Evolutionary conservation across 176 grass and related monocot species (phyloP), one percentile per base, ranked within the genome.

Genomic region (Cenchrus purpureus): DNA sequence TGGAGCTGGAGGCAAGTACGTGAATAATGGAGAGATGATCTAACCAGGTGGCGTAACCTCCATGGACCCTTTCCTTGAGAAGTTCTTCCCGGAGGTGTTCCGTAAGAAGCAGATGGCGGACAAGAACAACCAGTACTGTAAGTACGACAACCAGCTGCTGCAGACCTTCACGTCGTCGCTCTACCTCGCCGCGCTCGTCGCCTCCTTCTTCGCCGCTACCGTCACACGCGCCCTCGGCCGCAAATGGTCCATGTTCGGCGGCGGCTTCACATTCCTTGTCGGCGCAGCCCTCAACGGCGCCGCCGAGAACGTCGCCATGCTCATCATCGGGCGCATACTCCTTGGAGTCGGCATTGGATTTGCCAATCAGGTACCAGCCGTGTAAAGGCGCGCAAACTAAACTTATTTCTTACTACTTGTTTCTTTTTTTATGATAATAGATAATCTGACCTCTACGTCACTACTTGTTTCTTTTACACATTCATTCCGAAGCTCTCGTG

Each of bases 101-200:
- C 16, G 52, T 52, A 83, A 80, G 84, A 82, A 92, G 83, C 83
- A 89, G 74, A 40, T 40, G 37, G 0, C 0, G 53, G 37, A 54
- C 64, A 50, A 29, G 45, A 34, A 31, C 44, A 92, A 89, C 87
- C 90, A 92, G 85, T 95, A 89, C 88, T 95, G 93, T 84, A 82
- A 86, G 73, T 95, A 84, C 78, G 88, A 95, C 88, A 91, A 83
- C 86, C 91, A 88, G 68, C 62, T 92, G 12, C 93, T 95, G 20
- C 87, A 87, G 80, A 83, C 86, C 31, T 95, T 95, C 88, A 95
- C 93, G 1, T 95, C 93, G 11, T 95, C 93, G 9, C 84, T 95
- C 50, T 95, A 95, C 83, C 84, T 92, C 1, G 90, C 90, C 12
- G 90, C 90, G 1, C 87, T 92, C 25, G 87, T 89, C 62, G 43